A percentile compares a stretch with the other conserved stretches of the same genome.
These are phyloP conservation scores for Mediolabrus comicus DNA, from an alignment of 108 stramenopile species.

Conservation along the genomic window DNA sequence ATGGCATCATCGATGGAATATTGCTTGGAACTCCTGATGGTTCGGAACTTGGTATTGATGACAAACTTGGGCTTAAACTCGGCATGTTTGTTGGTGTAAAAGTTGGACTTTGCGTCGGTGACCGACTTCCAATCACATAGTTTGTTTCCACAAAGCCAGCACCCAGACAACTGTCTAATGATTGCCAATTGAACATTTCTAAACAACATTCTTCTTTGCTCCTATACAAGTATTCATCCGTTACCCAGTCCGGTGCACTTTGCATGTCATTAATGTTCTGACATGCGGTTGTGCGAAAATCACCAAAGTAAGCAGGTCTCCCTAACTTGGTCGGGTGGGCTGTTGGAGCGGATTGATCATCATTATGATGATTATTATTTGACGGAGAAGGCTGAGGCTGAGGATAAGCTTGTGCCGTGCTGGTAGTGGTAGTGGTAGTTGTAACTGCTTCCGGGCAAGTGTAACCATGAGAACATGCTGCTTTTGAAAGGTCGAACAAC, in stretches of 20 bases:
- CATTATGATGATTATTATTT: no score
- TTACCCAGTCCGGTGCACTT: conserved; percentile 11
- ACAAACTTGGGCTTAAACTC: background rate
- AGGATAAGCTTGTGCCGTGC: no score
- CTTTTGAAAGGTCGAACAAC: background rate
- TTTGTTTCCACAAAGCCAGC: conserved; percentile 13
- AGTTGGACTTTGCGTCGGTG: conserved; percentile 9
- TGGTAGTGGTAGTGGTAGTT: no score
- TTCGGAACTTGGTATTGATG: background rate
- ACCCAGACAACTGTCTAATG: conserved; percentile 27
- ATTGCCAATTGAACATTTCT: conserved; percentile 21
- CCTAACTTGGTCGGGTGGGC: conserved; percentile 22
- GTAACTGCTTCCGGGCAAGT: no score
- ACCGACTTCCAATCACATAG: conserved; percentile 13
- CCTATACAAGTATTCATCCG: conserved; percentile 13
- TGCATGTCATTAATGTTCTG: background rate
- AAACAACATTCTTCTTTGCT: conserved; percentile 22
- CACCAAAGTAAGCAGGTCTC: conserved; percentile 15
- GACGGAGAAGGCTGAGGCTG: no score
- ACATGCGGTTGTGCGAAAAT: conserved; percentile 30
- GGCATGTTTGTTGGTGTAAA: background rate
- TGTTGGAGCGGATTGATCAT: conserved; percentile 10
- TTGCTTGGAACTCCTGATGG: background rate
- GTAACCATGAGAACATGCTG: background rate
- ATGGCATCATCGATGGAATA: background rate